Conservation (phyloP, 176 grass and related monocot genomes). For the bread wheat (Triticum aestivum) region DNA sequence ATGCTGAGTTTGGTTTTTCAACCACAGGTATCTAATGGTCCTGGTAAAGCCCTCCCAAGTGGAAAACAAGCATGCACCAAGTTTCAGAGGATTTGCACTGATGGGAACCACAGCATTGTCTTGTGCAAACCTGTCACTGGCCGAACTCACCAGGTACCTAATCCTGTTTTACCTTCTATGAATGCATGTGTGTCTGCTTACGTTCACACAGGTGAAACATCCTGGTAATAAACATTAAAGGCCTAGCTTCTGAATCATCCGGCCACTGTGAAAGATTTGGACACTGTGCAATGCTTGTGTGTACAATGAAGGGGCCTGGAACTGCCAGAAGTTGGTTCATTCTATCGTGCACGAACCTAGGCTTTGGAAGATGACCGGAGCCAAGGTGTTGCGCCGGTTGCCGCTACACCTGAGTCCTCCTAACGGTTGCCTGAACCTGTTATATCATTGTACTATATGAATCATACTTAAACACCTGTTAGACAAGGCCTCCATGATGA, state of each 20-base stretch:
- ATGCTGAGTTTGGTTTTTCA: constrained; percentile 8
- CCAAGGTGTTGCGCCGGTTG: background rate
- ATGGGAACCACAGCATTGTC: constrained; percentile 75
- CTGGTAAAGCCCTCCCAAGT: constrained; percentile 40
- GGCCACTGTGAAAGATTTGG: background rate
- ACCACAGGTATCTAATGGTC: constrained; percentile 49
- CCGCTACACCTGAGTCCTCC: background rate
- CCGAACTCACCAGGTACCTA: constrained; percentile 91
- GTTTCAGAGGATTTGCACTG: constrained; percentile 73
- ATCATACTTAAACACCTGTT: background rate
- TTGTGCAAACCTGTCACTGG: constrained; percentile 95
- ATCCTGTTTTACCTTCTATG: background rate
- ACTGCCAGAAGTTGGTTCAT: background rate
- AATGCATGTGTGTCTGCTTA: background rate
- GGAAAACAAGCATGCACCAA: constrained; percentile 89
- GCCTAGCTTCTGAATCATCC: background rate
- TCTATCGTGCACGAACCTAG: background rate
- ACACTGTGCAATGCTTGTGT: background rate
- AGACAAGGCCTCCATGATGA: background rate
- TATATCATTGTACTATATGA: background rate
- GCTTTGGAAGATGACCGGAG: background rate
- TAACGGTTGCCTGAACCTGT: background rate
- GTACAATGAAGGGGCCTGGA: background rate
- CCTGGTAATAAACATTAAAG: background rate
- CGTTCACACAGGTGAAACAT: background rate